These are phyloP conservation scores for Penicillium cataractarum DNA, from an alignment of 495 filamentous ascomycete genomes.

Conservation along the genomic window DNA sequence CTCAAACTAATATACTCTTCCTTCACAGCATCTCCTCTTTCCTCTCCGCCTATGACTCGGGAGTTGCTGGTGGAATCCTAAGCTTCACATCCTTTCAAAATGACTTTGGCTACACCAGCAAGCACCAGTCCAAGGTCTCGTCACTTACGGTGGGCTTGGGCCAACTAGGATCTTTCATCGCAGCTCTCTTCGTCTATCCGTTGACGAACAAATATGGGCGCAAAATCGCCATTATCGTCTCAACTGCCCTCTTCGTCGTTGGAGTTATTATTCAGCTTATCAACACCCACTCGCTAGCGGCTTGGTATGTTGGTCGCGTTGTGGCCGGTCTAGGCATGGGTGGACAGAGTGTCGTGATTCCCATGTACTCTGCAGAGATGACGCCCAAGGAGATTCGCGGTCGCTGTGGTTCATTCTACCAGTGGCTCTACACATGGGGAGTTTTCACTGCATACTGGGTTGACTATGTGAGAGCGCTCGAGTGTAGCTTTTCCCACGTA, in stretches of 20 bases:
- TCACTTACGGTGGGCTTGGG: constrained; percentile 50
- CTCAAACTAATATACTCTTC: not conserved
- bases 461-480: constrained; percentile 42
- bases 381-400: constrained; percentile 58
- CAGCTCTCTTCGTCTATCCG: constrained; percentile 51
- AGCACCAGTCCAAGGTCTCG: constrained; percentile 38
- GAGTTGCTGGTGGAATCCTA: constrained; percentile 42
- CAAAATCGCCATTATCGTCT: constrained; percentile 44
- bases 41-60: constrained; percentile 43
- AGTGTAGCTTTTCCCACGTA: not conserved
- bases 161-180: constrained; percentile 49
- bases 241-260: constrained; percentile 48
- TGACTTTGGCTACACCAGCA: constrained; percentile 33
- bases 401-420: constrained; percentile 55
- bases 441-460: constrained; percentile 58
- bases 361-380: constrained; percentile 61
- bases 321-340: constrained; percentile 61
- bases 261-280: constrained; percentile 52
- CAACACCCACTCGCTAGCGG: constrained; percentile 43
- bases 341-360: constrained; percentile 57
- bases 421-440: constrained; percentile 56
- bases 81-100: constrained; percentile 40
- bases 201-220: constrained; percentile 50
- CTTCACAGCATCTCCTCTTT: constrained; percentile 31
- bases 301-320: constrained; percentile 54